These are phyloP conservation scores for Dunaliella sp. DNA, from an alignment of 139 green algal genomes.

Conservation along the genomic window DNA sequence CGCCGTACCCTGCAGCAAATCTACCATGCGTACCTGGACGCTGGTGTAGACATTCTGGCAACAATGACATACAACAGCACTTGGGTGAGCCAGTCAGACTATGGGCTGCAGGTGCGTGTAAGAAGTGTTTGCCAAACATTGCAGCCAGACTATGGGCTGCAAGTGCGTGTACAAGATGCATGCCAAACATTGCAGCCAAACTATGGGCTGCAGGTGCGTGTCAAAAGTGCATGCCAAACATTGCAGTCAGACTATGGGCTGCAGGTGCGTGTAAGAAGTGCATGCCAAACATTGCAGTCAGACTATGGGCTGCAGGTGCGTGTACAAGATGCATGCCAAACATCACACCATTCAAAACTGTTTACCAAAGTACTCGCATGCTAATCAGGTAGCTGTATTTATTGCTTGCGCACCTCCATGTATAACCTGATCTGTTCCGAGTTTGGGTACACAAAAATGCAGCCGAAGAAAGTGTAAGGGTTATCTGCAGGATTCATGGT, in stretches of 20 bases:
- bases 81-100: conserved; percentile 90
- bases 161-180: too few relatives aligned
- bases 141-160: background rate
- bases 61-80: conserved; percentile 99
- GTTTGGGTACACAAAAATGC: too few relatives aligned
- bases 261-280: background rate
- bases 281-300: background rate
- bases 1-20: conserved; percentile 62
- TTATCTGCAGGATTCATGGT: too few relatives aligned
- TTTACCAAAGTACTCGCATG: too few relatives aligned
- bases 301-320: conserved; percentile 66
- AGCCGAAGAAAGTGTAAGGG: too few relatives aligned
- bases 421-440: too few relatives aligned
- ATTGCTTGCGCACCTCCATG: too few relatives aligned
- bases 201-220: background rate
- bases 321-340: too few relatives aligned
- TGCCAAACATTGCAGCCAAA: too few relatives aligned
- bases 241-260: background rate
- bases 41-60: conserved; percentile 96
- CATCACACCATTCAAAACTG: too few relatives aligned
- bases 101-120: conserved; percentile 73
- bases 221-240: background rate
- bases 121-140: background rate
- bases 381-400: too few relatives aligned
- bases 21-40: conserved; percentile 88